phyloP scores from a whole-genome alignment of 176 grass and related monocot species.

The Rhipidocladum racemiflorum region DNA sequence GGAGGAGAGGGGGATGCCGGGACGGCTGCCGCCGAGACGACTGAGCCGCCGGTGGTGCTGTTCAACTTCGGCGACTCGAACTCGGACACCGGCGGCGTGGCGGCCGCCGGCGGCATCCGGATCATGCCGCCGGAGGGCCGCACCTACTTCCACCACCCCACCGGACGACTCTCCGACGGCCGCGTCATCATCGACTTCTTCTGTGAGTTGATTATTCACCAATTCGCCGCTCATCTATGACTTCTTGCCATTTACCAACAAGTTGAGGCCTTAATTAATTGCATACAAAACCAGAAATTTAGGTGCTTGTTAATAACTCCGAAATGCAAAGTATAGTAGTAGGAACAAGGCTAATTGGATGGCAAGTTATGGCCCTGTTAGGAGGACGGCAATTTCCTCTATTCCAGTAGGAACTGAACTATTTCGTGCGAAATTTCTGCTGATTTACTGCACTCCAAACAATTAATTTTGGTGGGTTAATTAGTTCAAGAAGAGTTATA shows the following conservation, averaged over 20 bases:
- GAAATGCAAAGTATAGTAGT: not conserved
- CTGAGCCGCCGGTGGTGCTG: slow-evolving; percentile 39
- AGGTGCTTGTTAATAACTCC: not conserved
- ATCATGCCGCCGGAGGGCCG: slow-evolving; percentile 62
- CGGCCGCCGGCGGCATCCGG: slow-evolving; percentile 53
- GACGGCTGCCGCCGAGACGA: not conserved
- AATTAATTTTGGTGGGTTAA: not conserved
- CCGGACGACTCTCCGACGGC: slow-evolving; percentile 79
- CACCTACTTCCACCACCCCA: slow-evolving; percentile 60
- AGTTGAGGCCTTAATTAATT: not conserved
- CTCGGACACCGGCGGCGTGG: slow-evolving; percentile 80
- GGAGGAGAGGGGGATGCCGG: not conserved
- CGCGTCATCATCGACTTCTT: slow-evolving; percentile 91
- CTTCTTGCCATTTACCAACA: not conserved
- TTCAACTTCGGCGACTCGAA: slow-evolving; percentile 99
- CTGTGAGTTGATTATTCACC: slow-evolving; percentile 56
- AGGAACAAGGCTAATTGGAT: not conserved
- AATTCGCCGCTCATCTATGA: not conserved
- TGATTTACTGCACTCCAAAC: not conserved
- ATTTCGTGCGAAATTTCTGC: not conserved
- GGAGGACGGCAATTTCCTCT: not conserved
- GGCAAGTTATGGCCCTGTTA: not conserved
- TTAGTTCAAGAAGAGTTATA: not conserved
- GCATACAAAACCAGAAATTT: not conserved
- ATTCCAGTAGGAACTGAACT: not conserved